A percentile compares a stretch with the other conserved stretches of the same genome.
Evolutionary conservation across 2,329 filamentous ascomycete species (phyloP).

Genomic region (Pseudogymnoascus sp.): DNA sequence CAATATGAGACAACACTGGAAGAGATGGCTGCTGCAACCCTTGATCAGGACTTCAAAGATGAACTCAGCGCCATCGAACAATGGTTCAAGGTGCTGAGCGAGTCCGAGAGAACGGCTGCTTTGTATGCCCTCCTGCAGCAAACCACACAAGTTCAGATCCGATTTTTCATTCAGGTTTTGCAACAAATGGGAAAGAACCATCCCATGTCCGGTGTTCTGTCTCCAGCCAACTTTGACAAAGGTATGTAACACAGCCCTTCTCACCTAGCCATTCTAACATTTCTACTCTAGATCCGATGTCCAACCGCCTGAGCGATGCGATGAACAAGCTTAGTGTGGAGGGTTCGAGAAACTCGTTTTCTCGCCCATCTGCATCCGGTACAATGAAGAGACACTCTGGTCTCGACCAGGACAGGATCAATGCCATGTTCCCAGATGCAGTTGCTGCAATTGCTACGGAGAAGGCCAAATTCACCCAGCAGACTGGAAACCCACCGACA

Average conservation of each 20-base stretch:
- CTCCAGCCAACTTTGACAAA: slow-evolving; percentile 94
- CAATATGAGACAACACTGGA: slow-evolving; percentile 98
- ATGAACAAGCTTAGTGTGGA: slow-evolving; percentile 93
- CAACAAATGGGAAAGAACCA: slow-evolving; percentile 99
- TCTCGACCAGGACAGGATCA: slow-evolving; percentile 89
- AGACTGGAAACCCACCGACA: slow-evolving; percentile 80
- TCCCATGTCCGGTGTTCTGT: slow-evolving; percentile 91
- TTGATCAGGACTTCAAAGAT: slow-evolving; percentile 99
- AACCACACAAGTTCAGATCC: slow-evolving; percentile 96
- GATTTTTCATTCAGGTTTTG: slow-evolving; percentile 97
- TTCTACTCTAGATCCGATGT: slow-evolving; percentile 73
- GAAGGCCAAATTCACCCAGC: slow-evolving; percentile 94
- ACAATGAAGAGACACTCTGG: slow-evolving; percentile 80
- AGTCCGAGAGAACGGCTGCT: slow-evolving; percentile 91
- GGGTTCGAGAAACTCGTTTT: slow-evolving; percentile 77
- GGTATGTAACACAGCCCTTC: slow-evolving; percentile 45
- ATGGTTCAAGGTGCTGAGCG: slow-evolving; percentile 96
- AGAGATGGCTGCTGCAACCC: slow-evolving; percentile 97
- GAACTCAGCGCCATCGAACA: slow-evolving; percentile 98
- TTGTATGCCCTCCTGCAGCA: slow-evolving; percentile 94
- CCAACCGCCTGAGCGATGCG: slow-evolving; percentile 86
- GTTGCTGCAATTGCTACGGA: slow-evolving; percentile 97
- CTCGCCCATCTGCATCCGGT: slow-evolving; percentile 68
- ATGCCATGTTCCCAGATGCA: slow-evolving; percentile 98
- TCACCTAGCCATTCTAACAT: slow-evolving; percentile 2